These are phyloP conservation scores for Heterobasidion occidentale DNA, from an alignment of 1,284 basidiomycete genomes.

Conservation along the genomic window DNA sequence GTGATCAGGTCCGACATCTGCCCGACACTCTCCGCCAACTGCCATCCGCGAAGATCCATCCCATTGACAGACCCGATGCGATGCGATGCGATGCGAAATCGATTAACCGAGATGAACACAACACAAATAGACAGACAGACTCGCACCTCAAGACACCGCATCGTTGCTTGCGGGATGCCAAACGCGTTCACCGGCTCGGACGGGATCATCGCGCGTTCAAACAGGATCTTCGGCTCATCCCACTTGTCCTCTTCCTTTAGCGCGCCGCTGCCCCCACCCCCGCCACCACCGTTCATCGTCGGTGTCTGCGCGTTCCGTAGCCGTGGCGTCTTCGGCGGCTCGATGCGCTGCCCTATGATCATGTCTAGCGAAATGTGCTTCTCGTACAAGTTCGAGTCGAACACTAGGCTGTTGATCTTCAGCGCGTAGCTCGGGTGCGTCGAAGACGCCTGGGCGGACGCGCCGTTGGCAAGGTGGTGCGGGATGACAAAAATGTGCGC, in stretches of 20 bases:
- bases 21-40: constrained; percentile 71
- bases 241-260: constrained; percentile 39
- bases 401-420: constrained; percentile 62
- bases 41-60: neutral
- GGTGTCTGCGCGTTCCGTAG: constrained; percentile 31
- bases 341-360: constrained; percentile 39
- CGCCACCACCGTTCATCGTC: constrained; percentile 22
- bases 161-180: constrained; percentile 77
- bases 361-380: constrained; percentile 58
- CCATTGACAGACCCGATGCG: neutral
- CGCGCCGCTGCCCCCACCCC: constrained; percentile 13
- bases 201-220: constrained; percentile 57
- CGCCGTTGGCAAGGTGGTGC: constrained; percentile 13
- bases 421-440: constrained; percentile 22
- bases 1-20: constrained; percentile 69
- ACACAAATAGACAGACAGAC: neutral
- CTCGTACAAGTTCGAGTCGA: constrained; percentile 61
- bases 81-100: neutral
- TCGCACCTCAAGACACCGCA: constrained; percentile 73
- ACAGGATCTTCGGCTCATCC: constrained; percentile 48
- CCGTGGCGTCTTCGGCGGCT: constrained; percentile 32
- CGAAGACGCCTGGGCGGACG: constrained; percentile 7
- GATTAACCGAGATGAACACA: neutral
- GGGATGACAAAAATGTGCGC: constrained; percentile 44
- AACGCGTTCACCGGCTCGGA: constrained; percentile 77